These are phyloP conservation scores for Athelia sp. DNA, from an alignment of 1,284 basidiomycete species.

Conservation along the genomic window DNA sequence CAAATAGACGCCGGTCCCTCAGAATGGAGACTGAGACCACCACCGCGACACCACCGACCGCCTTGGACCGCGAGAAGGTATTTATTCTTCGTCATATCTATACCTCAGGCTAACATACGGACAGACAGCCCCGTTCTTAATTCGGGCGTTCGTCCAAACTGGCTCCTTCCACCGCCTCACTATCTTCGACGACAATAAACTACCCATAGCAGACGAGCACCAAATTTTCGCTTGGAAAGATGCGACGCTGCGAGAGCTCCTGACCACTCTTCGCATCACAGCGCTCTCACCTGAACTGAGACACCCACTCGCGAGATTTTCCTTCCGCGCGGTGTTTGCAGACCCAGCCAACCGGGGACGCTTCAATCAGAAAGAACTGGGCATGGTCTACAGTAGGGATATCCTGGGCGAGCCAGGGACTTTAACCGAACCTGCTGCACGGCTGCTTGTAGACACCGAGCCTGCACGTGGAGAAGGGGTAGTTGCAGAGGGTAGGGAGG, in stretches of 20 bases:
- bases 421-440: conserved; percentile 47
- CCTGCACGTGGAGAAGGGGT: conserved; percentile 31
- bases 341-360: conserved; percentile 65
- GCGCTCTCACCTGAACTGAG: conserved; percentile 62
- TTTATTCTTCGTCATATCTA: neutral
- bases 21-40: too few relatives aligned
- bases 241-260: conserved; percentile 68
- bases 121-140: conserved; percentile 72
- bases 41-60: too few relatives aligned
- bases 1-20: too few relatives aligned
- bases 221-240: conserved; percentile 80
- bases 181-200: conserved; percentile 68
- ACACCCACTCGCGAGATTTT: conserved; percentile 73
- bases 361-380: conserved; percentile 69
- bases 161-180: conserved; percentile 65
- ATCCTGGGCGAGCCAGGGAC: conserved; percentile 72
- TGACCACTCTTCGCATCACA: conserved; percentile 66
- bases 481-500: conserved; percentile 41
- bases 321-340: conserved; percentile 72
- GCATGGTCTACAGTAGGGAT: conserved; percentile 73
- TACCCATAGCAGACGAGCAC: conserved; percentile 73
- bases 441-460: conserved; percentile 52
- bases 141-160: conserved; percentile 77
- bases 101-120: neutral
- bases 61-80: too few relatives aligned